Base-by-base conservation (phyloP, 805 yeast genomes). In the Ogataea henricii region DNA sequence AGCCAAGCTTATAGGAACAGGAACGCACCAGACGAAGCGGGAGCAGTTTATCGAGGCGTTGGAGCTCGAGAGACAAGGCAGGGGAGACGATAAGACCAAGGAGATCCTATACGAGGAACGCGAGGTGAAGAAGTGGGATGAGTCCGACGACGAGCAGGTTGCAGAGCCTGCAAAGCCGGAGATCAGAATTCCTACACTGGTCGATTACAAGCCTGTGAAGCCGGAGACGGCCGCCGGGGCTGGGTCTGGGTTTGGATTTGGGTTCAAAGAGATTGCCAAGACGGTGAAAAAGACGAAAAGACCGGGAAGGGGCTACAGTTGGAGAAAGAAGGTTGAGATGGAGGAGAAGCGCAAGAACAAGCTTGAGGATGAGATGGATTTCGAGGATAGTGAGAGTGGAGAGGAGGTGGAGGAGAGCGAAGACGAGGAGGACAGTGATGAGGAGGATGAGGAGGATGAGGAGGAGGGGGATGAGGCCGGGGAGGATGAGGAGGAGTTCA, bases 21-120 rank as follows among this genome's bases (percentile, higher is more conserved):
- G 90, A 12, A 55, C 49, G 13, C 72, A 69, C 45, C 73, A 71
- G 43, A 87, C 96, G 1, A 80, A 78, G 53, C 76, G 73, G 45
- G 91, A 87, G 59, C 79, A 78, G 51, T 77, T 89, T 67, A 67
- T 76, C n/a, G 92, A 87, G 59, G 96, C 96, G 0, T 63, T 88
- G 46, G 78, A 78, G 44, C 67, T 84, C 34, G 96, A 89, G 59
- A 74, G 74, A 49, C 83, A 81, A 59, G 96, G 96, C 1, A 72
- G 85, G 49, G 85, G 79, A 1, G 79, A 78, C 62, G 89, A 82
- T 1, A 65, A 69, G 29, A 83, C 89, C 0, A 73, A 69, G 40
- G 83, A 77, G 18, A 73, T 88, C 17, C 65, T 88, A 23, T 88
- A 86, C 60, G 95, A 88, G 63, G 82, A 83, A 58, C 74, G 85